These are phyloP conservation scores for Spiraea crenata DNA, from an alignment of 331 rosid genomes.

Conservation along the genomic window DNA sequence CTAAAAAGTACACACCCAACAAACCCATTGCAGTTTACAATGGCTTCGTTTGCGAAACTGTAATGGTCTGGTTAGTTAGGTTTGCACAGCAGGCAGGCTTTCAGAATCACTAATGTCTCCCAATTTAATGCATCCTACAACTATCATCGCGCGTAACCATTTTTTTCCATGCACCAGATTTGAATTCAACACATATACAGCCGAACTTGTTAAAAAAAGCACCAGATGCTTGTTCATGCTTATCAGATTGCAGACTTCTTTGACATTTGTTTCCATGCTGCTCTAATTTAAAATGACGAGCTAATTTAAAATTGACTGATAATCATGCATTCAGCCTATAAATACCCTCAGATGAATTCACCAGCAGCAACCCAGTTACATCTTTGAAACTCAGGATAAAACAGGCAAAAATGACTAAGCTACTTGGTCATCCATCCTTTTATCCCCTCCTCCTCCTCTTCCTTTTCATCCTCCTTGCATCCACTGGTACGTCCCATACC, in stretches of 20 bases:
- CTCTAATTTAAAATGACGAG: too few species aligned
- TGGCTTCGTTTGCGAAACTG: too few species aligned
- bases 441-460: slow-evolving; percentile 1
- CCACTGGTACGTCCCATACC: slow-evolving; percentile 1
- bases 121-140: too few species aligned
- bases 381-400: neutral
- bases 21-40: too few species aligned
- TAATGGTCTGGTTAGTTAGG: too few species aligned
- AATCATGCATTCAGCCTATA: slow-evolving; percentile 3
- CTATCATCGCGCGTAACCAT: too few species aligned
- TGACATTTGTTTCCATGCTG: neutral
- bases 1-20: neutral
- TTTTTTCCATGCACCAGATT: neutral
- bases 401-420: slow-evolving; percentile 20
- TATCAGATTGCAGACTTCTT: neutral
- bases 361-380: neutral
- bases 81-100: too few species aligned
- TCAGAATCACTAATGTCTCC: too few species aligned
- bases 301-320: too few species aligned
- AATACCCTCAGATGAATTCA: slow-evolving; percentile 3
- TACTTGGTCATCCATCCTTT: neutral
- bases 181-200: slow-evolving; percentile 7
- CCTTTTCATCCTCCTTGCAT: slow-evolving; percentile 17
- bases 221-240: neutral
- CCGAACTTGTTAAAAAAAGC: neutral